phyloP scores from a whole-genome alignment of 1,139 yeast genomes.

The Yamadazyma mexicana region DNA sequence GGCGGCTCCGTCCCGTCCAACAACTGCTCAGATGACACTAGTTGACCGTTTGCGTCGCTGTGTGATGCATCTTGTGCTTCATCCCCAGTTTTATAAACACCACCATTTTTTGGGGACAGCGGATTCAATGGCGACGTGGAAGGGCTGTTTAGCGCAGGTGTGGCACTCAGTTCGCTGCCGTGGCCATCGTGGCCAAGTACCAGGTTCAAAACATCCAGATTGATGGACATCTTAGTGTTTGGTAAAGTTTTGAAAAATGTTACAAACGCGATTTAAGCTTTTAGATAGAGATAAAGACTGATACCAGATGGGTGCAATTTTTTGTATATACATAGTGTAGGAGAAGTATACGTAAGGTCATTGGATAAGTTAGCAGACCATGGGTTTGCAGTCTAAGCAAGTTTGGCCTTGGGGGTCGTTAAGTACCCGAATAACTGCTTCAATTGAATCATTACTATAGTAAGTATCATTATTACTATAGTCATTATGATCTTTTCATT shows the following conservation, averaged over 20 bases:
- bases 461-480: slow-evolving; percentile 13
- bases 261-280: neutral
- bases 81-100: neutral
- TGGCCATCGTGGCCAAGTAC: neutral
- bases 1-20: too few species aligned
- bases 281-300: too few species aligned
- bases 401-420: neutral
- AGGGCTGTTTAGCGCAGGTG: neutral
- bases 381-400: neutral
- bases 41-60: too few species aligned
- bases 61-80: neutral
- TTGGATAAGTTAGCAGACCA: too few species aligned
- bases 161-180: neutral
- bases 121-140: neutral
- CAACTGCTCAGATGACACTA: too few species aligned
- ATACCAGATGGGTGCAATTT: too few species aligned
- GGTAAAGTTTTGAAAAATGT: neutral
- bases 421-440: slow-evolving; percentile 9
- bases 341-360: too few species aligned
- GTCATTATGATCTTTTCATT: slow-evolving; percentile 42
- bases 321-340: too few species aligned
- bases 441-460: slow-evolving; percentile 12
- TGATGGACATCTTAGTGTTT: neutral
- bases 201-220: neutral
- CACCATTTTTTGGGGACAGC: neutral